These are phyloP conservation scores for Leishmania arabica DNA, from an alignment of 208 protist species.

Conservation along the genomic window DNA sequence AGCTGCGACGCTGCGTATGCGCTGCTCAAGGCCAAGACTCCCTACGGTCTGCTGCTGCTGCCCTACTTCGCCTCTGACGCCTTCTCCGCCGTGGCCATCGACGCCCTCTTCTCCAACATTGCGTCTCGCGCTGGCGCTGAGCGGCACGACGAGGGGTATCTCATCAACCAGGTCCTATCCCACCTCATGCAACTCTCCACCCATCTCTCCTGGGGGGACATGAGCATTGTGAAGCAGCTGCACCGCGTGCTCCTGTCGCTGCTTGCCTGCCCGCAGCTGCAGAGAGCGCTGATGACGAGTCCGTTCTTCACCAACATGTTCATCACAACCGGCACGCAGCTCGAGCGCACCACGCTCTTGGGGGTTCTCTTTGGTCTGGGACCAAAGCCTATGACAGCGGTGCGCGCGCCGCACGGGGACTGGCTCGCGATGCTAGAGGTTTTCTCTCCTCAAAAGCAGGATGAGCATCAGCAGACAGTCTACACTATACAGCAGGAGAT, in stretches of 20 bases:
- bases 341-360: slow-evolving; percentile 74
- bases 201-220: slow-evolving; percentile 49
- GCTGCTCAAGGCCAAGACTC: slow-evolving; percentile 36
- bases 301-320: slow-evolving; percentile 57
- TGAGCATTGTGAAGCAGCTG: slow-evolving; percentile 44
- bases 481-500: slow-evolving; percentile 58
- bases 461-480: slow-evolving; percentile 46
- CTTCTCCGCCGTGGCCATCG: slow-evolving; percentile 51
- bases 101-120: slow-evolving; percentile 74
- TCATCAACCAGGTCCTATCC: slow-evolving; percentile 74
- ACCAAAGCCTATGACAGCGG: slow-evolving; percentile 18
- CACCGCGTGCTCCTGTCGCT: slow-evolving; percentile 53
- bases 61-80: slow-evolving; percentile 79
- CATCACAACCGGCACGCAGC: slow-evolving; percentile 50
- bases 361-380: slow-evolving; percentile 78
- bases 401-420: slow-evolving; percentile 11
- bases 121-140: slow-evolving; percentile 28
- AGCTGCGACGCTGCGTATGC: slow-evolving; percentile 47
- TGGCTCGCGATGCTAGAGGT: slow-evolving; percentile 43
- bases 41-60: slow-evolving; percentile 59
- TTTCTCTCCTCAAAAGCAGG: slow-evolving; percentile 49
- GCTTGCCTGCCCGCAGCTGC: slow-evolving; percentile 38
- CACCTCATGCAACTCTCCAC: slow-evolving; percentile 62
- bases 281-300: slow-evolving; percentile 51
- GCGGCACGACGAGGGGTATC: slow-evolving; percentile 35